Evolutionary conservation across 805 yeast species (phyloP).

Genomic region (Scheffersomyces spartinae): DNA sequence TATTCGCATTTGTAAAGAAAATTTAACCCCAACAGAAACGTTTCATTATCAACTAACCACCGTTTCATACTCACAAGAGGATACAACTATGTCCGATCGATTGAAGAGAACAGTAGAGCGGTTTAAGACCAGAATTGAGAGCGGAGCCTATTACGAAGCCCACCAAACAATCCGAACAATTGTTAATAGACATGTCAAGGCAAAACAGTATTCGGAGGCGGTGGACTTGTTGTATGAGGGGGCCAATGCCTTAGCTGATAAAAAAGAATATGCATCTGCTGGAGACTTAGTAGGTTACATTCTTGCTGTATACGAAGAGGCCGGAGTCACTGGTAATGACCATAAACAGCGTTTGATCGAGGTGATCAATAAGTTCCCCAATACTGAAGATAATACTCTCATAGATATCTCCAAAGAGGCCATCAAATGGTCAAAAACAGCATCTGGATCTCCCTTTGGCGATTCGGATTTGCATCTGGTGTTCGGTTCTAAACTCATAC

Average conservation of each 20-base stretch:
- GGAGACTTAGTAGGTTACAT: conserved; percentile 65
- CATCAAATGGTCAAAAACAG: conserved; percentile 52
- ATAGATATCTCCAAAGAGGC: conserved; percentile 59
- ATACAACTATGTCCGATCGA: no score
- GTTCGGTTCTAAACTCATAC: conserved; percentile 55
- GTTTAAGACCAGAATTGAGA: conserved; percentile 61
- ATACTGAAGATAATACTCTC: no score
- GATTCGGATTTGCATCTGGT: conserved; percentile 67
- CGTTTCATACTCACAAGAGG: no score
- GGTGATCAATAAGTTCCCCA: conserved; percentile 33
- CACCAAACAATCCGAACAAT: conserved; percentile 90
- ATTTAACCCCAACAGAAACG: no score
- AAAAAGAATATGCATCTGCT: conserved; percentile 69
- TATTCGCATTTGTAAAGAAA: no score
- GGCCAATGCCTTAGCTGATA: conserved; percentile 52
- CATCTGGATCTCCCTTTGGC: conserved; percentile 45
- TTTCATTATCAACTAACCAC: no score
- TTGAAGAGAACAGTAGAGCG: no score
- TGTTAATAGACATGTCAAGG: conserved; percentile 68
- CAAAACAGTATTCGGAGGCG: conserved; percentile 59
- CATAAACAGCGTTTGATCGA: conserved; percentile 38
- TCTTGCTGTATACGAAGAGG: conserved; percentile 53
- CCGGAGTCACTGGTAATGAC: conserved; percentile 30
- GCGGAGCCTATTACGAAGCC: conserved; percentile 83
- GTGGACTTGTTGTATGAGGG: conserved; percentile 64